phyloP scores from a whole-genome alignment of 2,329 filamentous ascomycete species.

The Thielaviopsis punctulata region DNA sequence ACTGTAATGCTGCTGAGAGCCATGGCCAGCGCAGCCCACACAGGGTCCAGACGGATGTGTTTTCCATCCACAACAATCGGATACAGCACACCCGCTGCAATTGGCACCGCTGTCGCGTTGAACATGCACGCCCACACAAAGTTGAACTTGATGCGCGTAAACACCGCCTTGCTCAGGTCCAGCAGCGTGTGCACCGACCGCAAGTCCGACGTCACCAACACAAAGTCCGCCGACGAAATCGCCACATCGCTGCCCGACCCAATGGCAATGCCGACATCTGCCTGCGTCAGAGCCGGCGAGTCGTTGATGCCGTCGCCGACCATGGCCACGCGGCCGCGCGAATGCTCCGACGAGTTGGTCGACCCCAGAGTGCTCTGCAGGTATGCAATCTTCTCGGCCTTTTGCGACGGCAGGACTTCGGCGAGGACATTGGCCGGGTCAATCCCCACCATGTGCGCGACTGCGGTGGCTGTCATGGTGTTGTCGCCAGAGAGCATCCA shows the following conservation, averaged over 20 bases:
- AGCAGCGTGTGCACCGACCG: conserved; percentile 55
- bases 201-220: conserved; percentile 59
- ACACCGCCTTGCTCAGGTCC: conserved; percentile 52
- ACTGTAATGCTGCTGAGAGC: conserved; percentile 83
- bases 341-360: conserved; percentile 15
- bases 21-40: conserved; percentile 87
- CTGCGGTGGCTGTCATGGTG: conserved; percentile 61
- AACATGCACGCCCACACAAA: conserved; percentile 76
- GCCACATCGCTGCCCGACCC: conserved; percentile 73
- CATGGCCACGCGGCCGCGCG: conserved; percentile 51
- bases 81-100: conserved; percentile 68
- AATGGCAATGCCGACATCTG: conserved; percentile 73
- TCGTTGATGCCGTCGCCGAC: conserved; percentile 85
- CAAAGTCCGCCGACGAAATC: conserved; percentile 64
- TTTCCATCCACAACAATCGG: conserved; percentile 29
- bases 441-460: conserved; percentile 63
- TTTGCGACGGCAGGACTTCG: conserved; percentile 70
- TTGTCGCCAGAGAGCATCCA: conserved; percentile 95
- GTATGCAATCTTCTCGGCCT: conserved; percentile 52
- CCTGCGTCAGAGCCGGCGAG: conserved; percentile 60
- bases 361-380: conserved; percentile 35
- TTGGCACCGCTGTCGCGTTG: conserved; percentile 59
- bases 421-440: conserved; percentile 59
- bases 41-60: conserved; percentile 53
- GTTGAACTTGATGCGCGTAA: conserved; percentile 65